A percentile compares a stretch with the other conserved stretches of the same genome.
Conservation (phyloP, 2,329 filamentous ascomycete species). For the Setomelanomma holmii region DNA sequence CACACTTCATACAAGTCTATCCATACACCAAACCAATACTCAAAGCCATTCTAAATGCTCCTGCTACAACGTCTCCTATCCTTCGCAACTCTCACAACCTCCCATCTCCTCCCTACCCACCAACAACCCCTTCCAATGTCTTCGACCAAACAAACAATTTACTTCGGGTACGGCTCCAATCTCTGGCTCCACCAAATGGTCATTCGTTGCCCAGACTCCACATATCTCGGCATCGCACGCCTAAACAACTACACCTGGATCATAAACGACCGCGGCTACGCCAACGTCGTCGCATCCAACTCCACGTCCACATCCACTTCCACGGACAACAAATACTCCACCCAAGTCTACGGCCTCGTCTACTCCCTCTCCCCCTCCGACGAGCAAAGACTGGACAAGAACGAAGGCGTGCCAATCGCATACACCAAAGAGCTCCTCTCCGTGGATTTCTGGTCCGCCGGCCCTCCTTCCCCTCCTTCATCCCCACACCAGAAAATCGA, state of each 20-base stretch:
- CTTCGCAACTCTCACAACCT: neutral
- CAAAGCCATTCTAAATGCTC: no score
- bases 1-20: neutral
- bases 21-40: no score
- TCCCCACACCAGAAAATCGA: conserved; percentile 22
- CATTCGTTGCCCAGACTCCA: conserved; percentile 63
- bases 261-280: conserved; percentile 72
- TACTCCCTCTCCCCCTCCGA: conserved; percentile 36
- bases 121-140: neutral
- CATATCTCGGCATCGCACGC: conserved; percentile 64
- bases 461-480: neutral
- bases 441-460: conserved; percentile 53
- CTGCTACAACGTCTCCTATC: no score
- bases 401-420: conserved; percentile 68
- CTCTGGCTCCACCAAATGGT: conserved; percentile 71
- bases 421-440: conserved; percentile 63
- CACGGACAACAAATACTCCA: neutral
- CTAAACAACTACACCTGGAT: conserved; percentile 68
- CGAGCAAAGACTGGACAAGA: conserved; percentile 45
- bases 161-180: conserved; percentile 77
- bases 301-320: conserved; percentile 6
- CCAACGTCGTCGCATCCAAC: conserved; percentile 63
- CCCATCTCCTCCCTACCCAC: neutral
- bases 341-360: conserved; percentile 45
- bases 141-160: conserved; percentile 51